Percentiles rank a stretch among this genome's conserved stretches.
phyloP scores from a whole-genome alignment of 2,329 filamentous ascomycete species.

The Colletotrichum sp. region DNA sequence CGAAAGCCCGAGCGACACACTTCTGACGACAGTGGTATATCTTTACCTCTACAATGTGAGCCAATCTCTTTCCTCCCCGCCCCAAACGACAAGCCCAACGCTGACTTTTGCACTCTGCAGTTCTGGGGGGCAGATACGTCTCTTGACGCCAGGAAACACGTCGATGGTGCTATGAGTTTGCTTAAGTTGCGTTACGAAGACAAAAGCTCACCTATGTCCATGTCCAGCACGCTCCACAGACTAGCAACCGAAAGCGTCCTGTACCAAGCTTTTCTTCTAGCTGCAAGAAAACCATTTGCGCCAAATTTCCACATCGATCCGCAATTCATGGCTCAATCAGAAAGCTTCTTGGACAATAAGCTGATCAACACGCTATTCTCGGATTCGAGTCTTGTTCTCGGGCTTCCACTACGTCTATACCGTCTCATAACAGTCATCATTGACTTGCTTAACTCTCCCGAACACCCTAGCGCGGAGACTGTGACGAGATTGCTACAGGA shows the following conservation, averaged over 20 bases:
- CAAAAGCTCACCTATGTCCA: not conserved
- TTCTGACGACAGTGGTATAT: not conserved
- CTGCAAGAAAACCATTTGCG: not conserved
- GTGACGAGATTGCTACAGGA: not conserved
- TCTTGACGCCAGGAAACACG: not conserved
- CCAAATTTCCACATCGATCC: not conserved
- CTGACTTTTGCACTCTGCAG: not conserved
- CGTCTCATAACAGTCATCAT: not conserved
- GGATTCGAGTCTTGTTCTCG: not conserved
- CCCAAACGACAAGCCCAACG: fast-evolving
- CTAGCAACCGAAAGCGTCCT: not conserved
- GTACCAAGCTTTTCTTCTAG: not conserved
- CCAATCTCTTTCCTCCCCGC: fast-evolving
- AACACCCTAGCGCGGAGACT: not conserved
- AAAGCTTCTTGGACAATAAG: not conserved
- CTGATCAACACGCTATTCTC: not conserved
- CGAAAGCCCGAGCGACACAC: not conserved
- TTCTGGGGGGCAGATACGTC: not conserved
- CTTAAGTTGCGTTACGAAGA: not conserved
- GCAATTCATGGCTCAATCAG: not conserved
- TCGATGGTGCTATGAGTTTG: not conserved
- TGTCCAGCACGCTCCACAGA: not conserved
- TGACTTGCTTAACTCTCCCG: not conserved
- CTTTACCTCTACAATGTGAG: not conserved
- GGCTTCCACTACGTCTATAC: not conserved